Evolutionary conservation across 331 rosid genomes (phyloP).

Genomic region (Saraca asoca): DNA sequence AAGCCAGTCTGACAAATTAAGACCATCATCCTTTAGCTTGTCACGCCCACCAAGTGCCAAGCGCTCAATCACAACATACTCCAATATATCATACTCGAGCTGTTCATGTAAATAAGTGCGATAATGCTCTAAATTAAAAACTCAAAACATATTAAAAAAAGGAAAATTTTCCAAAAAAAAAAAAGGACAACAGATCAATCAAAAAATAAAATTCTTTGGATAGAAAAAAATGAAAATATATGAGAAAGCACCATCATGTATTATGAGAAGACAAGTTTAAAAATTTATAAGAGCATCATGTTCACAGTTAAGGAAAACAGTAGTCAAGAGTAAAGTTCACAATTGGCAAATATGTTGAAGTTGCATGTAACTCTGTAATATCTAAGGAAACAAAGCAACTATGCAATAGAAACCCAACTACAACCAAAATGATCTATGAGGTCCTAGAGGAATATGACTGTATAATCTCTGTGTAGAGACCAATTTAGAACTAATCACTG

Average conservation of each 20-base stretch:
- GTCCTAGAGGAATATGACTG: background rate
- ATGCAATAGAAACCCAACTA: background rate
- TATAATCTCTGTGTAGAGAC: too few relatives aligned
- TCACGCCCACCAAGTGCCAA: constrained; percentile 95
- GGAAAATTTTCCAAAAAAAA: too few relatives aligned
- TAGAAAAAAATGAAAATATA: background rate
- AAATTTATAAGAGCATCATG: background rate
- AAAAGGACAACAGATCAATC: background rate
- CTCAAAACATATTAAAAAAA: constrained; percentile 14
- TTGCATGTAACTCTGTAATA: background rate
- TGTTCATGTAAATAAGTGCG: constrained; percentile 41
- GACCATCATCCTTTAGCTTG: constrained; percentile 96
- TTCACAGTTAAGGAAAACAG: background rate
- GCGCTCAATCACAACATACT: constrained; percentile 97
- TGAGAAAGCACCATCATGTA: constrained; percentile 4
- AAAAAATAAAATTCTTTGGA: constrained; percentile 4
- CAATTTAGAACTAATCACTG: too few relatives aligned
- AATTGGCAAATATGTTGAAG: background rate
- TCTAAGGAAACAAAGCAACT: background rate
- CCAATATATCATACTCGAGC: constrained; percentile 98
- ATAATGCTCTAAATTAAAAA: constrained; percentile 13
- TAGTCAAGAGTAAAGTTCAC: background rate
- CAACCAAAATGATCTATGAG: background rate
- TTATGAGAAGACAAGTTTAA: background rate
- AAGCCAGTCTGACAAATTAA: constrained; percentile 98